Base-by-base conservation (phyloP, 2,329 filamentous ascomycete species). In the Aspergillus sojae region DNA sequence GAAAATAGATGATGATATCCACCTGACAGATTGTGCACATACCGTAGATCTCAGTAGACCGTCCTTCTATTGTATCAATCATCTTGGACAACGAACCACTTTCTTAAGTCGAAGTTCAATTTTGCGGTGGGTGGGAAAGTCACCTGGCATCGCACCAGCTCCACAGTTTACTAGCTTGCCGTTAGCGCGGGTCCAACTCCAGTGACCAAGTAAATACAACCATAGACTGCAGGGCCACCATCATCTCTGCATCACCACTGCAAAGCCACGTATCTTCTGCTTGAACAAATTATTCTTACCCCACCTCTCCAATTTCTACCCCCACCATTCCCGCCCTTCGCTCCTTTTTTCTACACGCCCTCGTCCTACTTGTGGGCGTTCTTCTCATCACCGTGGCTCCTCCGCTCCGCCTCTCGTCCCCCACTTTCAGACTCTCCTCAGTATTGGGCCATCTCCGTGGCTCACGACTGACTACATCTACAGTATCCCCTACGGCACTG, bases 311-410 rank as follows among this genome's bases (percentile, higher is more conserved):
- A 46, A 48, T 50, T 30, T 28, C 56, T 57, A 54, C 57, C 53
- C 54, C 63, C 62, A 70, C 50, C 61, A 68, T 68, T 68, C 52
- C 58, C 60, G 41, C 54, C 58, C 53, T 43, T 62, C 65, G 61
- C 32, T 61, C 66, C 64, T 61, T 73, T 67, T 68, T 69, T 73
- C 65, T 71, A 43, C 68, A 70, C 65, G 64, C 71, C 68, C 65
- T 78, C 62, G 67, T 75, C 63, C 71, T 78, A 61, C 68, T 79
- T 64, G 48, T 79, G 66, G 72, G 72, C 68, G 70, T 80, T 67
- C 64, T 70, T 62, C 65, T 80, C 48, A 60, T 76, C 80, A 82
- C 75, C 77, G 79, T 83, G 81, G 81, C 81, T 78, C 80, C 79
- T 65, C 72, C 78, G 64, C 75, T 79, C 68, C 77, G 80, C 63